Conservation (phyloP, 2,329 filamentous ascomycete species). For the Ascochyta clinopodiicola region DNA sequence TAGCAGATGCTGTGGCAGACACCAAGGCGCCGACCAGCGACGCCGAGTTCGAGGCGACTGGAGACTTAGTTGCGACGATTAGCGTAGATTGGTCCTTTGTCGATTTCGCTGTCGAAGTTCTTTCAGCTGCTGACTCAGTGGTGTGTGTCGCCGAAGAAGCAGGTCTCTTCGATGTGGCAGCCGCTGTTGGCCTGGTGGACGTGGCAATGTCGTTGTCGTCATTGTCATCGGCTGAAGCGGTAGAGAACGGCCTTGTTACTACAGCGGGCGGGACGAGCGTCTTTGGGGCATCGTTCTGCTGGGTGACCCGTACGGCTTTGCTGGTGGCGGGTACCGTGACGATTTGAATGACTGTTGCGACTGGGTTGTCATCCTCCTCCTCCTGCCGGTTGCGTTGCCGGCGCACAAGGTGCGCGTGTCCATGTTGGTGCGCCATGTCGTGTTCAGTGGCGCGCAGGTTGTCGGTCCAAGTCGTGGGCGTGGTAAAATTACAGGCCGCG, state of each 20-base stretch:
- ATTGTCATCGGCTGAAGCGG: slow-evolving; percentile 21
- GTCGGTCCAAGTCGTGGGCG: not conserved
- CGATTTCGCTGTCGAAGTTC: slow-evolving; percentile 24
- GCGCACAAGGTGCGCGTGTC: slow-evolving; percentile 36
- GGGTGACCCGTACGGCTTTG: slow-evolving; percentile 41
- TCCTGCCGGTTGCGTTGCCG: slow-evolving; percentile 34
- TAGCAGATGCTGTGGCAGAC: slow-evolving; percentile 31
- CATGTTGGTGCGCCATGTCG: slow-evolving; percentile 36
- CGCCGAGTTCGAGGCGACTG: slow-evolving; percentile 20
- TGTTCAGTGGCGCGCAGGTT: slow-evolving; percentile 5
- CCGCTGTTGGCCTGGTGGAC: slow-evolving; percentile 17
- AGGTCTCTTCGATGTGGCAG: slow-evolving; percentile 27
- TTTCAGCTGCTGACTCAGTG: slow-evolving; percentile 21
- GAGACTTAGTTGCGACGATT: slow-evolving; percentile 39
- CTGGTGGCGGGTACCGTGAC: slow-evolving; percentile 61
- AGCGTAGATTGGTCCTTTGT: slow-evolving; percentile 30
- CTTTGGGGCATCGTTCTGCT: slow-evolving; percentile 20
- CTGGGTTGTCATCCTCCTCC: slow-evolving; percentile 12
- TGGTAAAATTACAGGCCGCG: slow-evolving; percentile 6
- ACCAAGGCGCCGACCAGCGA: slow-evolving; percentile 24
- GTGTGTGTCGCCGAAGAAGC: slow-evolving; percentile 22
- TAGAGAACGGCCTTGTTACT: slow-evolving; percentile 23
- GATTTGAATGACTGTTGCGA: slow-evolving; percentile 55
- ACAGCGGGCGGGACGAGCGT: slow-evolving; percentile 30
- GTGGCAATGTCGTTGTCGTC: slow-evolving; percentile 10